Evolutionary conservation across 108 stramenopile species (phyloP).

Genomic region (Fragilaria crotonensis): DNA sequence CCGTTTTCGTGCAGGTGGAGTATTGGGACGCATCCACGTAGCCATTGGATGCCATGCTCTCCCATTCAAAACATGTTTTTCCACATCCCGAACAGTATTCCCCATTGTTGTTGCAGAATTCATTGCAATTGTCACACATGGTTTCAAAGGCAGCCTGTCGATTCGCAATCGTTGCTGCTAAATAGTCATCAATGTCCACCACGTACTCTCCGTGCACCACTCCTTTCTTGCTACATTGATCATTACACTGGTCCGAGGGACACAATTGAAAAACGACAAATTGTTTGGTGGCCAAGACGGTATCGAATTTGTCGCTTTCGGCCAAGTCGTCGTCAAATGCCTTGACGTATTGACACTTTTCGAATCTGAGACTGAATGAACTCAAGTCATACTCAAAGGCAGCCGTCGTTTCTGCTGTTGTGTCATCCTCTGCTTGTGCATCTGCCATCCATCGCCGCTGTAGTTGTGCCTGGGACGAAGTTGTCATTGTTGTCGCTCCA

Average conservation of each 20-base stretch:
- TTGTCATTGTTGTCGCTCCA: no score
- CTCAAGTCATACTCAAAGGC: slow-evolving; percentile 37
- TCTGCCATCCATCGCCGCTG: no score
- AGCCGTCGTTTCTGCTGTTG: no score
- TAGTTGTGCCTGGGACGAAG: no score
- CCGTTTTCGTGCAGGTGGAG: slow-evolving; percentile 43
- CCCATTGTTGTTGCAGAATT: slow-evolving; percentile 37
- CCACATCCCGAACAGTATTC: slow-evolving; percentile 26
- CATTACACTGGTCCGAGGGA: slow-evolving; percentile 31
- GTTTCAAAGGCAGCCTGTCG: slow-evolving; percentile 45
- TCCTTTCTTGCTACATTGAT: slow-evolving; percentile 19
- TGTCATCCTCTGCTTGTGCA: no score
- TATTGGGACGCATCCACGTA: slow-evolving; percentile 64
- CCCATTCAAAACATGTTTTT: slow-evolving; percentile 18
- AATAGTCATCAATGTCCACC: slow-evolving; percentile 50
- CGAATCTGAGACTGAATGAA: slow-evolving; percentile 59
- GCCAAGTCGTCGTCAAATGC: slow-evolving; percentile 44
- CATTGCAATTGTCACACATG: slow-evolving; percentile 58
- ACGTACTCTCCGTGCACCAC: slow-evolving; percentile 71
- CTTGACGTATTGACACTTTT: slow-evolving; percentile 76
- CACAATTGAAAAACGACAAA: slow-evolving; percentile 72
- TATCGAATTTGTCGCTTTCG: slow-evolving; percentile 29
- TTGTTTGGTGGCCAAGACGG: slow-evolving; percentile 46
- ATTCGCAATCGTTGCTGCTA: slow-evolving; percentile 40
- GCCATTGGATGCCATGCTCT: slow-evolving; percentile 53